phyloP scores from a whole-genome alignment of 495 filamentous ascomycete genomes.

The Oleoguttula mirabilis region DNA sequence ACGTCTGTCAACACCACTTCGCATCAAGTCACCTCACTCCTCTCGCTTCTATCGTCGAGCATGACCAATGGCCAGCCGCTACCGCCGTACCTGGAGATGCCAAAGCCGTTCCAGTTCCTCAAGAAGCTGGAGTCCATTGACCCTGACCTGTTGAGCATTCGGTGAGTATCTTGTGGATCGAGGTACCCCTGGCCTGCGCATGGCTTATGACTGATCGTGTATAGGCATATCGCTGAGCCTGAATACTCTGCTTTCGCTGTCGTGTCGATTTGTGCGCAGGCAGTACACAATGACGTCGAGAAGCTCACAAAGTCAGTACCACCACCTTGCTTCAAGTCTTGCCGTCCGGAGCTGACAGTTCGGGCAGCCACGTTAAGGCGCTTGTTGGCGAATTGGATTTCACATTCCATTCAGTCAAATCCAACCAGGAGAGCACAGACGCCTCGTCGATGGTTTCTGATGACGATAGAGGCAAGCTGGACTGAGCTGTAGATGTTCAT shows the following conservation, averaged over 20 bases:
- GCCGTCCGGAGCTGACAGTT: not conserved
- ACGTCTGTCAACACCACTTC: slow-evolving; percentile 40
- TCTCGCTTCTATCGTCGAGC: slow-evolving; percentile 62
- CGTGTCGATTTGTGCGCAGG: slow-evolving; percentile 60
- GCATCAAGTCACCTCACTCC: slow-evolving; percentile 43
- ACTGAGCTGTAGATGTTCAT: too few species aligned
- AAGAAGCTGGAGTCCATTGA: slow-evolving; percentile 31
- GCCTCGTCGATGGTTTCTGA: not conserved
- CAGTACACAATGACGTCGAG: slow-evolving; percentile 58
- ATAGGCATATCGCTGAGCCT: slow-evolving; percentile 61
- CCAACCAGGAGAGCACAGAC: not conserved
- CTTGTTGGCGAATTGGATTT: slow-evolving; percentile 78
- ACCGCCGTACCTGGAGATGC: slow-evolving; percentile 32
- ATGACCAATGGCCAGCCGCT: slow-evolving; percentile 39
- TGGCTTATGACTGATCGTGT: too few species aligned
- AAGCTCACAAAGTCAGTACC: slow-evolving; percentile 41
- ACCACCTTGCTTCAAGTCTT: not conserved
- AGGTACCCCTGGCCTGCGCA: too few species aligned
- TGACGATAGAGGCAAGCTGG: slow-evolving; percentile 1
- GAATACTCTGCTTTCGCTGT: slow-evolving; percentile 75
- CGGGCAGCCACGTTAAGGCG: slow-evolving; percentile 39
- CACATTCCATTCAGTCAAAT: slow-evolving; percentile 42
- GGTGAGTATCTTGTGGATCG: too few species aligned
- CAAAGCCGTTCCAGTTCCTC: slow-evolving; percentile 22
- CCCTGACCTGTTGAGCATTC: slow-evolving; percentile 49